phyloP scores from a whole-genome alignment of 306 rosid genomes.

The Cicer yamashitae region DNA sequence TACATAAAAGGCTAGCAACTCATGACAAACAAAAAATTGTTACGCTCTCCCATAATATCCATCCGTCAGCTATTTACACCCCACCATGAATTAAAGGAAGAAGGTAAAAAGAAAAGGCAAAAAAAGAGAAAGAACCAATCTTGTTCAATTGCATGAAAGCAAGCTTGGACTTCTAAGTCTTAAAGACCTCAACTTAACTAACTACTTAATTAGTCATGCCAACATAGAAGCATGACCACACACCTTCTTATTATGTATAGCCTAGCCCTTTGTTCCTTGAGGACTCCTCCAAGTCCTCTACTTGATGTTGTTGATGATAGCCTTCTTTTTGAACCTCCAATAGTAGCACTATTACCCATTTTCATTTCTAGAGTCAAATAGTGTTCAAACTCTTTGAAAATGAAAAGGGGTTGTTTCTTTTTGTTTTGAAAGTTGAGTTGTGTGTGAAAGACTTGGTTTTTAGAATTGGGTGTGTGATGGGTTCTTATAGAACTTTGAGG shows the following conservation, averaged over 20 bases:
- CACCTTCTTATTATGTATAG: slow-evolving; percentile 92
- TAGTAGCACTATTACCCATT: slow-evolving; percentile 58
- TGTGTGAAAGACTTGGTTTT: slow-evolving; percentile 38
- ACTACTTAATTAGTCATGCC: slow-evolving; percentile 71
- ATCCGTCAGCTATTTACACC: slow-evolving; percentile 61
- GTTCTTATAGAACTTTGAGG: slow-evolving; percentile 54
- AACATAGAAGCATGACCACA: slow-evolving; percentile 97
- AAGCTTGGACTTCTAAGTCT: slow-evolving; percentile 34
- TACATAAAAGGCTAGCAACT: slow-evolving; percentile 57
- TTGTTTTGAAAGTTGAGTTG: background rate
- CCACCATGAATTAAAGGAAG: slow-evolving; percentile 49
- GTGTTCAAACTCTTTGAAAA: slow-evolving; percentile 19
- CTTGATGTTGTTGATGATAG: slow-evolving; percentile 68
- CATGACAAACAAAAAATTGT: slow-evolving; percentile 52
- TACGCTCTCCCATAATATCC: slow-evolving; percentile 46
- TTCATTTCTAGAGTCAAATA: slow-evolving; percentile 56
- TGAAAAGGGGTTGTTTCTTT: background rate
- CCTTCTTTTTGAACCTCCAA: slow-evolving; percentile 79
- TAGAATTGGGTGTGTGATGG: slow-evolving; percentile 36
- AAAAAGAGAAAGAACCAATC: slow-evolving; percentile 15
- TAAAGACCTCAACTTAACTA: slow-evolving; percentile 1
- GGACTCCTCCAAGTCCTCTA: slow-evolving; percentile 86
- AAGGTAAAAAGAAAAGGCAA: background rate
- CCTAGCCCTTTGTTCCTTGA: slow-evolving; percentile 85
- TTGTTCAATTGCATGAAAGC: slow-evolving; percentile 16